A percentile compares a stretch with the other conserved stretches of the same genome.
These are phyloP conservation scores for Epichloe scottii DNA, from an alignment of 2,329 filamentous ascomycete species.

Conservation along the genomic window DNA sequence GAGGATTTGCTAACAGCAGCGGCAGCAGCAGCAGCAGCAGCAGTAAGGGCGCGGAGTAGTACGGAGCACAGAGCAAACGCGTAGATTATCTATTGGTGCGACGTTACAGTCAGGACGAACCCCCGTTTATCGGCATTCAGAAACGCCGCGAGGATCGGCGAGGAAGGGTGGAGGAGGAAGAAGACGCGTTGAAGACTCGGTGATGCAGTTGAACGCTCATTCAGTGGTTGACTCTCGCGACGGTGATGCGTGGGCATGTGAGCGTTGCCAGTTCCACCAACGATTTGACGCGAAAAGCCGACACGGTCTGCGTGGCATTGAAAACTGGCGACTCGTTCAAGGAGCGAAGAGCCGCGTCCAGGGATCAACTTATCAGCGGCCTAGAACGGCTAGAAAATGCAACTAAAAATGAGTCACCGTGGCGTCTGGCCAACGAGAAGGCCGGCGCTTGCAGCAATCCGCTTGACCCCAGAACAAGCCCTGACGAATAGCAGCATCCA, in stretches of 20 bases:
- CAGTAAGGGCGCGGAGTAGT: no score
- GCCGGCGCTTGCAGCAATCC: slow-evolving; percentile 18
- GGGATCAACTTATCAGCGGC: neutral
- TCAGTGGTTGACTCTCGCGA: neutral
- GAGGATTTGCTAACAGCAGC: neutral
- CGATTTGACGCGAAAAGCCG: neutral
- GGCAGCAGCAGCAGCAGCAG: neutral
- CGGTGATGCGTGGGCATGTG: neutral
- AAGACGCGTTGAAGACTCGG: neutral
- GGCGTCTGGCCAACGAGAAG: slow-evolving; percentile 20
- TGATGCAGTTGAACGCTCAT: neutral
- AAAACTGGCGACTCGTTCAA: neutral
- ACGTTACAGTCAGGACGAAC: neutral
- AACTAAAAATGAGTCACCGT: slow-evolving; percentile 21
- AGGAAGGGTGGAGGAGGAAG: neutral
- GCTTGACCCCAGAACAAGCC: slow-evolving; percentile 13
- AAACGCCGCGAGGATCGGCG: neutral
- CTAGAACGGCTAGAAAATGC: slow-evolving; percentile 4
- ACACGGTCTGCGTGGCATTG: neutral
- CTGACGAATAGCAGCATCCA: neutral
- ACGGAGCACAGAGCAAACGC: no score
- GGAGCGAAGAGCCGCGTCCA: neutral
- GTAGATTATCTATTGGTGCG: neutral
- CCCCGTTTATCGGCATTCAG: neutral
- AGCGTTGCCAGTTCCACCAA: neutral